Evolutionary conservation across 2,329 filamentous ascomycete species (phyloP), one percentile per base, ranked within the genome.

Genomic region (Lasiodiplodia theobromae): DNA sequence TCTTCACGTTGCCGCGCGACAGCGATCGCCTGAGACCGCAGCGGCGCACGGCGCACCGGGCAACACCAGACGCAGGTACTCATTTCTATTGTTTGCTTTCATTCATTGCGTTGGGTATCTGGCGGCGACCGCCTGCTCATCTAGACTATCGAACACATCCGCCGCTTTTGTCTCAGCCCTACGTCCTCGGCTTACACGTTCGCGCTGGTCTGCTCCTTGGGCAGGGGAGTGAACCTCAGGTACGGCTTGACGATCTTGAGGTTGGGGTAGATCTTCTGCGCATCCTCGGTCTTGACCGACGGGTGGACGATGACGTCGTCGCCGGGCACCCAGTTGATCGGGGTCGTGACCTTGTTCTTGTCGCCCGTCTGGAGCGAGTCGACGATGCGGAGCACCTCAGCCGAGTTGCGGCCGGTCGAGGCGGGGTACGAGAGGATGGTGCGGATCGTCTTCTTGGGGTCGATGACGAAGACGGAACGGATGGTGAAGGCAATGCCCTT

Each of bases 251-350:
- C 81, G 78, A 87, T 86, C 73, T 83, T 81, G 44, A 90, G 82
- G 69, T 95, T 86, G 71, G 92, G 92, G 86, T 97, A 97, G 77
- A 97, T 89, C 83, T 91, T 89, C 87, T 90, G 91, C 77, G 94
- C 94, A 83, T 96, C 91, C 80, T 92, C 92, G 71, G 93, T 94
- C 79, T 88, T 91, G 78, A 97, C 89, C 70, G 85, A 86, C 57
- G 94, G 93, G 78, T 94, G 93, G 71, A 97, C 92, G 78, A 97
- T 97, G 74, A 97, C 94, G 79, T 97, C 94, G 76, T 97, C 91
- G 67, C 94, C 94, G 54, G 89, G 89, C 49, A 90, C 85, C 94
- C 94, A 97, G 86, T 97, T 92, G 82, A 97, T 94, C 62, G 94
- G 94, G 68, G 92, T 96, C 72, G 91, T 94, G 78, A 97, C 84